Evolutionary conservation across 1,284 basidiomycete genomes (phyloP), one percentile per base, ranked within the genome.

Genomic region (Heterobasidion annosum): DNA sequence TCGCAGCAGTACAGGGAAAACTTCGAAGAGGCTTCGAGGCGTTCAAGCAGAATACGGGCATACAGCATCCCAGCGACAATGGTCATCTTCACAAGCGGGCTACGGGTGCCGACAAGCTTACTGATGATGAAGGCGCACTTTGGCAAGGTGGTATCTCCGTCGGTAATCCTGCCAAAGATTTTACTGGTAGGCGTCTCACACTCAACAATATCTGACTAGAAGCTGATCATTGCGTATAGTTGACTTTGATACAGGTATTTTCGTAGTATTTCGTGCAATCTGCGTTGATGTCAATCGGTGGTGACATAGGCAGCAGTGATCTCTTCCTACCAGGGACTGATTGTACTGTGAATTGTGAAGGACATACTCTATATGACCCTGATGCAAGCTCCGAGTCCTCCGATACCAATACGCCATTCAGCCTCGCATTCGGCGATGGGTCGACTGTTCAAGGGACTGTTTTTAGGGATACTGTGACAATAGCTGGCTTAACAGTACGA

Each of bases 41-140:
- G 7, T 77, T 64, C 46, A 62, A 70, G 53, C 61, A 51, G 18
- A 75, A 77, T 58, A 75, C 69, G 5, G 74, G 74, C 25, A 56
- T 56, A 19, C 58, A 58, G 4, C 73, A 75, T 58, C 72, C 71
- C 3, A 61, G 53, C 40, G 60, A 64, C 44, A 57, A 34, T 6
- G 56, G 51, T 33, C 53, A 50, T 33, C 8, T 54, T n/a, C n/a
- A 42, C 15, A 62, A 53, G 35, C 51, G 55, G 12, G 55, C 51
- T 2, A 53, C 55, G 15, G 55, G 55, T 9, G 19, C 51, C 9
- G 56, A 48, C 13, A 43, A 48, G 10, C 42, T 57, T 32, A 54
- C 43, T 8, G 56, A 54, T 40, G 53, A 54, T 42, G 42, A 47
- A 5, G 44, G 42, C 45, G 53, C 43, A n/a, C 34, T 57, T 3